Evolutionary conservation across 2,329 filamentous ascomycete genomes (phyloP), one percentile per base, ranked within the genome.

Genomic region (Nothophaeocryptopus gaeumannii): DNA sequence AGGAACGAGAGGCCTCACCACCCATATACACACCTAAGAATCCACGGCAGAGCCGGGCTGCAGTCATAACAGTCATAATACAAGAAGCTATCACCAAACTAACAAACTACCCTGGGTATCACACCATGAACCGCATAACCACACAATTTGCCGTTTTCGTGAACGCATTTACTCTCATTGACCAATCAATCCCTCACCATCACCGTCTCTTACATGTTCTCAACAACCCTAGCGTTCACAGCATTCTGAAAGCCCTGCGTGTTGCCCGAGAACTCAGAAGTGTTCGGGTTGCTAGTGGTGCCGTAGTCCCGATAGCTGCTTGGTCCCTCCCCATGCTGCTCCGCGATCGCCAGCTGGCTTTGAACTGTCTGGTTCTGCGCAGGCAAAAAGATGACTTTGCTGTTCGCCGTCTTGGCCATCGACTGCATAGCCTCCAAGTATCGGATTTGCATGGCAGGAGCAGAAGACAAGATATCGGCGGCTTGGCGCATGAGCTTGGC

Each of bases 391-490:
- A 92, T 91, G 64, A 93, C 86, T 74, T 95, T 95, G 72, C 78
- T 81, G 72, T 90, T 95, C 40, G 90, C 89, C 0, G 83, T 82
- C 81, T 96, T 97, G 63, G 93, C 93, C 92, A 99, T 99, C 36
- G 89, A 82, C 71, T 97, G 93, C 92, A 97, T 97, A 3, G 93
- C 91, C 75, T 99, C 93, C 60, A 99, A 86, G 72, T 97, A 97
- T 59, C 91, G 80, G 75, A 96, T 96, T 75, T 96, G 91, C 93
- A 99, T 99, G 61, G 93, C 93, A 2, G 93, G 93, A 0, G 92
- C 92, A 12, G 84, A 89, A 56, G 83, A 88, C 42, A 99, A 73
- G 61, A 97, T 96, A 68, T 99, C 92, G 70, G 93, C 93, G 33
- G 93, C 92, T 74, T 93, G 73, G 45, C 78, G 82, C 88, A 89